A percentile compares a stretch with the other conserved stretches of the same genome.
These are phyloP conservation scores for Arthrobotrys sinensis DNA, from an alignment of 2,329 filamentous ascomycete species.

Conservation along the genomic window DNA sequence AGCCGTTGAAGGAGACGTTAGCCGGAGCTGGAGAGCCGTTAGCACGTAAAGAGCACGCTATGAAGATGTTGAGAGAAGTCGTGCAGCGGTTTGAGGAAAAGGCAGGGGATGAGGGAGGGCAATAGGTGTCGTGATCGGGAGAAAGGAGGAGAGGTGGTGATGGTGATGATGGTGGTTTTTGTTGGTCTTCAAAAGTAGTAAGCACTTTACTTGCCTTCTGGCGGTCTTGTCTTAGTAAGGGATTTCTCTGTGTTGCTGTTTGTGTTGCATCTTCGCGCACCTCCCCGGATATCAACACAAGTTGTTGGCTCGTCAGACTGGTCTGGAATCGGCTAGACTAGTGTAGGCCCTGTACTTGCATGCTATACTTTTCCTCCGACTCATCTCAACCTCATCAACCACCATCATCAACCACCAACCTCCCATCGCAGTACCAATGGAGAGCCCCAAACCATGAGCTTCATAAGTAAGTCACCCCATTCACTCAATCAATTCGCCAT, in stretches of 20 bases:
- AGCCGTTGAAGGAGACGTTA: slow-evolving; percentile 22
- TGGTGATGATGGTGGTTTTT: slow-evolving; percentile 29
- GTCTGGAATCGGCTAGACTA: too few species aligned
- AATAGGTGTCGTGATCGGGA: slow-evolving; percentile 25
- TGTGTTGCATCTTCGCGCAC: slow-evolving; percentile 10
- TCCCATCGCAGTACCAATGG: slow-evolving; percentile 18
- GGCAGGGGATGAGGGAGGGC: slow-evolving; percentile 10
- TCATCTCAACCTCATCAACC: slow-evolving; percentile 1
- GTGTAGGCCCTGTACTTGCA: too few species aligned
- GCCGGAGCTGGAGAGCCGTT: slow-evolving; percentile 1
- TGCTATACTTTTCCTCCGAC: background rate
- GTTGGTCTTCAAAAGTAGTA: slow-evolving; percentile 24
- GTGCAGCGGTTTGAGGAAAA: slow-evolving; percentile 6
- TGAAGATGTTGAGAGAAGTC: background rate
- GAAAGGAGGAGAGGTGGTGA: slow-evolving; percentile 46
- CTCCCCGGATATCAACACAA: slow-evolving; percentile 8
- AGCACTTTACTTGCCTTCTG: background rate
- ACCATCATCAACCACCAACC: slow-evolving; percentile 16
- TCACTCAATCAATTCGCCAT: background rate
- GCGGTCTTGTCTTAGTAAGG: slow-evolving; percentile 12
- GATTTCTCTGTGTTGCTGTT: slow-evolving; percentile 29
- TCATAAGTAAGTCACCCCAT: slow-evolving; percentile 43
- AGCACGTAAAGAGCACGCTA: slow-evolving; percentile 11
- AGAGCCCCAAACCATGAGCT: slow-evolving; percentile 51
- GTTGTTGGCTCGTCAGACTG: too few species aligned